Percentiles rank a stretch among this genome's conserved stretches.
These are phyloP conservation scores for Suaeda aralocaspica DNA, from an alignment of 148 eudicot species.

Conservation along the genomic window DNA sequence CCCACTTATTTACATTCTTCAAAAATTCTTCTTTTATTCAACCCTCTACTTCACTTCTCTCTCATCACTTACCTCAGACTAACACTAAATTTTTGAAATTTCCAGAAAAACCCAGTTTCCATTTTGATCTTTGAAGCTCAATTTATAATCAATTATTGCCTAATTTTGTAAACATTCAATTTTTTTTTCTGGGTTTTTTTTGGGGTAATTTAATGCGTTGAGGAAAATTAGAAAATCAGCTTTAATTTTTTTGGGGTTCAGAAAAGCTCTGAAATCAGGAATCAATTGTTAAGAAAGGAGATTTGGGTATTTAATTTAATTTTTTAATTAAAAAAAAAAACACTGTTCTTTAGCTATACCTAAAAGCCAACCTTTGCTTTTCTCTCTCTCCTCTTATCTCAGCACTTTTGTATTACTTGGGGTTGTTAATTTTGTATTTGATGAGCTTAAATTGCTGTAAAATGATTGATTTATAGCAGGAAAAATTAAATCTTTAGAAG, in stretches of 20 bases:
- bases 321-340: no score
- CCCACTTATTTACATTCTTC: not conserved
- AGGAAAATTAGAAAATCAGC: constrained; percentile 23
- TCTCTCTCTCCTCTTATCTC: constrained; percentile 15
- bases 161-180: not conserved
- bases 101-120: constrained; percentile 19
- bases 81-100: not conserved
- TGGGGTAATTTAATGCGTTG: constrained; percentile 7
- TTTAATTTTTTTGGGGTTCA: constrained; percentile 12
- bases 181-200: not conserved
- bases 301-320: constrained; percentile 5
- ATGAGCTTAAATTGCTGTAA: not conserved
- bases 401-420: constrained; percentile 13
- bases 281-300: not conserved
- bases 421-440: not conserved
- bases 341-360: no score
- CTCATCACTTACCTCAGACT: not conserved
- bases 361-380: no score
- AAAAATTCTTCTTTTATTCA: no score
- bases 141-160: not conserved
- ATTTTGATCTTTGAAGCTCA: not conserved
- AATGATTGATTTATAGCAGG: constrained; percentile 26
- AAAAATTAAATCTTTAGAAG: not conserved
- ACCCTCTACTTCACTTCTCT: not conserved
- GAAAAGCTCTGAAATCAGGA: constrained; percentile 25